Conservation (phyloP, 164 flowering plant species). For the Cinnamomum micranthum region DNA sequence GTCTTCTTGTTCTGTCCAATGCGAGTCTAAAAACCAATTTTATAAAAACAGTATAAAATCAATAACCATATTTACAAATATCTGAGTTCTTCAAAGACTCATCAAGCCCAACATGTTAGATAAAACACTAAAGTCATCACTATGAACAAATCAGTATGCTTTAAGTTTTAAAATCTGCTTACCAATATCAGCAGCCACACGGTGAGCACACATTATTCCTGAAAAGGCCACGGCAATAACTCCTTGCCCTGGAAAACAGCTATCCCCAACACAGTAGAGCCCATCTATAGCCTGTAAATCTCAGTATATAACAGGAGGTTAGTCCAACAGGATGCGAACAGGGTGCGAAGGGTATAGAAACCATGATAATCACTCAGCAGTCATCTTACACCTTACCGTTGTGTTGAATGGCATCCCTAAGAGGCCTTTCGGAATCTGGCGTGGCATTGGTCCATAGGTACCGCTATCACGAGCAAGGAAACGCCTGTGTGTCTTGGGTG, state of each 20-base stretch:
- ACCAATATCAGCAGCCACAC: constrained; percentile 99
- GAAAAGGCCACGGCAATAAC: constrained; percentile 98
- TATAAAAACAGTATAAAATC: too few relatives aligned
- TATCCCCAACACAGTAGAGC: constrained; percentile 97
- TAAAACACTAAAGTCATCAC: background rate
- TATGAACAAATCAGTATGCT: background rate
- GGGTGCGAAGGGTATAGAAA: background rate
- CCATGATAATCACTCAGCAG: background rate
- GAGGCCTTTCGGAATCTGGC: constrained; percentile 68
- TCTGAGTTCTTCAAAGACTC: background rate
- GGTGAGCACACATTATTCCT: constrained; percentile 97
- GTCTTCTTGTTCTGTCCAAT: too few relatives aligned
- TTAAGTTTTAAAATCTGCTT: constrained; percentile 11
- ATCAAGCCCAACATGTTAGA: background rate
- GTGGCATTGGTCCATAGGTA: constrained; percentile 98
- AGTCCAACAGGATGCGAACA: background rate
- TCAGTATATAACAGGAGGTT: constrained; percentile 4
- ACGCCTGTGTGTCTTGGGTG: constrained; percentile 91
- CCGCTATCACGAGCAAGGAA: constrained; percentile 86
- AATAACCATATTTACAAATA: background rate
- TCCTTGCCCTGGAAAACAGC: constrained; percentile 99
- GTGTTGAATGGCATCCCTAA: constrained; percentile 98
- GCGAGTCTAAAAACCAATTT: too few relatives aligned
- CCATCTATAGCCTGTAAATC: constrained; percentile 68
- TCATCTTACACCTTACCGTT: constrained; percentile 50